Evolutionary conservation across 495 filamentous ascomycete genomes (phyloP), one percentile per base, ranked within the genome.

Genomic region (Penicillium chermesinum): DNA sequence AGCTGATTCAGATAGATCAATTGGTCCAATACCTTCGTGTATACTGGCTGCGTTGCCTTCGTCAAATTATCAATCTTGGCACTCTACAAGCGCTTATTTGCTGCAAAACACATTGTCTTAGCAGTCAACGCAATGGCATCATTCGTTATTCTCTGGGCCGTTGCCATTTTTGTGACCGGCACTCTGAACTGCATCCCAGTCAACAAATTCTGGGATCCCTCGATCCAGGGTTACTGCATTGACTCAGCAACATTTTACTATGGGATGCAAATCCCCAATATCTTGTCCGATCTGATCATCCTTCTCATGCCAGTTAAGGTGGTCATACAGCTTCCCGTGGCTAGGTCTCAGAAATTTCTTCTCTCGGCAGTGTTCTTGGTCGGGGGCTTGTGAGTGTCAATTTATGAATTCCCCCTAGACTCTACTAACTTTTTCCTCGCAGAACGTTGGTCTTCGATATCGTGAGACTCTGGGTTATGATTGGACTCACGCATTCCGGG

Each of bases 301-400:
- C 57, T 77, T 12, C 21, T 73, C 0, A 67, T 81, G 32, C 79
- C 80, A 0, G 55, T 81, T 10, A 69, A 70, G 1, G 66, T 70
- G 1, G 62, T 79, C 5, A 64, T 64, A 55, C 55, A 53, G 5
- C 53, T 75, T 9, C 66, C 71, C 2, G 62, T 75, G 34, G 44
- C 64, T 2, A 58, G 54, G 44, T 53, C 49, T 13, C 60, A 71
- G 41, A 77, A 69, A 38, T 20, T 65, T 18, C 61, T 68, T 14
- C 49, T 75, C 6, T 57, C 62, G 0, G 57, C 62, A 15, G 64
- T 77, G 2, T 77, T 77, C 45, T 43, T 63, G 13, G 39, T 77
- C 7, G 73, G 74, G 44, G 55, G 56, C 32, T 49, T 69, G 65
- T 69, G 54, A 27, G 65, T 59, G 15, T 37, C 40, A 36, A 13